phyloP scores from a whole-genome alignment of 441 rosid genomes.

The Populus tomentosa region DNA sequence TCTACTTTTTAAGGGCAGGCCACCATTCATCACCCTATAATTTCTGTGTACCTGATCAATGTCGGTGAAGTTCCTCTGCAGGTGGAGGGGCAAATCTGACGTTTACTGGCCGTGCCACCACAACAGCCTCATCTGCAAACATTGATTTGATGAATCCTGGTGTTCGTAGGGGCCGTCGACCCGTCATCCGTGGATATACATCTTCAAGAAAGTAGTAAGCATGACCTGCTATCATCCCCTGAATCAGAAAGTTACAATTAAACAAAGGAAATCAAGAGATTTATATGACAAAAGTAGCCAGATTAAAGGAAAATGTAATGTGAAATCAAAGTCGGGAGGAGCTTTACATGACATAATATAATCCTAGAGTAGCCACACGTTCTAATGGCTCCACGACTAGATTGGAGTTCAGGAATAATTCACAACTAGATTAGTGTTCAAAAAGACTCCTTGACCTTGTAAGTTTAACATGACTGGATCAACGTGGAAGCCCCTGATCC shows the following conservation, averaged over 20 bases:
- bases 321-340: not conserved
- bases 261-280: not conserved
- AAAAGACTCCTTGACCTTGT: not conserved
- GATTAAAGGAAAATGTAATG: not conserved
- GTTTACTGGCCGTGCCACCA: constrained; percentile 72
- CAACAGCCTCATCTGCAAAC: constrained; percentile 83
- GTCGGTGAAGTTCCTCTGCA: constrained; percentile 58
- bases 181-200: constrained; percentile 91
- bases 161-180: constrained; percentile 79
- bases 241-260: constrained; percentile 17
- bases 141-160: constrained; percentile 80
- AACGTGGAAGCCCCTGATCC: not conserved
- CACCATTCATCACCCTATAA: not conserved
- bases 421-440: not conserved
- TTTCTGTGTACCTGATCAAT: constrained; percentile 27
- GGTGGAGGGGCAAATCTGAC: constrained; percentile 84
- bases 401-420: not conserved
- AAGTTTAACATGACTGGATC: not conserved
- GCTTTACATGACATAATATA: not conserved
- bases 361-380: not conserved
- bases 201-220: constrained; percentile 97
- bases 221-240: constrained; percentile 99
- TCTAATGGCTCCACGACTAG: not conserved
- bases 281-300: not conserved
- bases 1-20: constrained; percentile 1